Percentiles rank a stretch among this genome's conserved stretches.
phyloP scores from a whole-genome alignment of 345 rosid genomes.

The Ailanthus altissimus region DNA sequence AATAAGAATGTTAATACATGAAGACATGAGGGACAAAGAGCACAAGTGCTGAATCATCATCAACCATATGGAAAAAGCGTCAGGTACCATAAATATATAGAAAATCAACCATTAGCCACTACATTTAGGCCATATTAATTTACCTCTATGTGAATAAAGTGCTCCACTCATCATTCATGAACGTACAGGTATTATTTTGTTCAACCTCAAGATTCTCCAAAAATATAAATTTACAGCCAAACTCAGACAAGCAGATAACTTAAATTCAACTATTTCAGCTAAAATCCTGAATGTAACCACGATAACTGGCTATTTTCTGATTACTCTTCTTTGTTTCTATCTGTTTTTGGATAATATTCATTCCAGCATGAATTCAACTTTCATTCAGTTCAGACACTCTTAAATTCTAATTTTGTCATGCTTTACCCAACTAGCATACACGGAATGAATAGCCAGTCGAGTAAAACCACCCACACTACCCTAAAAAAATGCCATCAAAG shows the following conservation, averaged over 20 bases:
- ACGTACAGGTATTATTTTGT: not conserved
- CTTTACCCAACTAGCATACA: not conserved
- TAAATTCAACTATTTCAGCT: not conserved
- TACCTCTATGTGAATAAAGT: not conserved
- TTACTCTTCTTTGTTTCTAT: not conserved
- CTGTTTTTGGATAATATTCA: not conserved
- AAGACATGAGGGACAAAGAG: not conserved
- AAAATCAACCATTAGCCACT: constrained; percentile 7
- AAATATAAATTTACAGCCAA: not conserved
- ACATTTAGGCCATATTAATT: not conserved
- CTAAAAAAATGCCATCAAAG: constrained; percentile 3
- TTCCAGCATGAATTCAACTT: not conserved
- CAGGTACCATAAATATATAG: not conserved
- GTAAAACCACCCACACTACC: not conserved
- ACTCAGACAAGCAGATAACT: not conserved
- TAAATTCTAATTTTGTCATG: not conserved
- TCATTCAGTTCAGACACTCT: not conserved
- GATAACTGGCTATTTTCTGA: not conserved
- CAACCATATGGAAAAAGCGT: not conserved
- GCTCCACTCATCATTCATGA: not conserved
- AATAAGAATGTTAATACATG: not conserved
- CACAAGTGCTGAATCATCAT: not conserved
- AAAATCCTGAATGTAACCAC: not conserved
- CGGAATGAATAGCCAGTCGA: not conserved
- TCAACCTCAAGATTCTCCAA: not conserved